A percentile compares a stretch with the other conserved stretches of the same genome.
Evolutionary conservation across 2,329 filamentous ascomycete genomes (phyloP).

Genomic region (Cryoendolithus antarcticus): DNA sequence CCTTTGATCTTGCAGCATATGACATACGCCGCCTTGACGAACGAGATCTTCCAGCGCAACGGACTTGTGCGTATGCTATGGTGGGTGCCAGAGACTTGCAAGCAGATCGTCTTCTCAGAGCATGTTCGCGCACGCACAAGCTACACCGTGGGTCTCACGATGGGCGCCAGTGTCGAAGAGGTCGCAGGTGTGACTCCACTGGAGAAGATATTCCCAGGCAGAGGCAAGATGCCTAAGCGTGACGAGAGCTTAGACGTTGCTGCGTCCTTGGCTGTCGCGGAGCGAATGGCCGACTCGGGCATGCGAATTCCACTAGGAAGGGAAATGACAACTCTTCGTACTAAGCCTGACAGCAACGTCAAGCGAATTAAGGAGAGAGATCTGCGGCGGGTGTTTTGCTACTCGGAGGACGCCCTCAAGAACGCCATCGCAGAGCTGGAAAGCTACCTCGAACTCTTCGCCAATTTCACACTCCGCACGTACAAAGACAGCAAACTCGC

Average conservation of each 20-base stretch:
- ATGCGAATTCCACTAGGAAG: too few relatives aligned
- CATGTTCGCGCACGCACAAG: constrained; percentile 42
- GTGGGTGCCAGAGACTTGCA: constrained; percentile 55
- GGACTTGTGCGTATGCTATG: constrained; percentile 70
- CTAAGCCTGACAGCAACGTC: too few relatives aligned
- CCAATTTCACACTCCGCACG: not conserved
- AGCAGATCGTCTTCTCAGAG: constrained; percentile 47
- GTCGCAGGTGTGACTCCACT: constrained; percentile 11
- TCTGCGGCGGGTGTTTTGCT: too few relatives aligned
- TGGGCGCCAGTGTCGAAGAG: constrained; percentile 44
- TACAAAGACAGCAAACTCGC: too few relatives aligned
- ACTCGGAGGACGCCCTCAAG: constrained; percentile 1
- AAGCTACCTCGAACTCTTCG: not conserved
- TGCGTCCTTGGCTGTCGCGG: too few relatives aligned
- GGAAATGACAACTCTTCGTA: too few relatives aligned
- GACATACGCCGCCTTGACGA: constrained; percentile 38
- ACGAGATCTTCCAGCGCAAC: constrained; percentile 50
- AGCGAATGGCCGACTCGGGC: too few relatives aligned
- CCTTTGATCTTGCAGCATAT: constrained; percentile 50
- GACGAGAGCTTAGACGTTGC: too few relatives aligned
- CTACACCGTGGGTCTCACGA: constrained; percentile 46
- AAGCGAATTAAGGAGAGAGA: too few relatives aligned
- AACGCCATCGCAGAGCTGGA: constrained; percentile 3
- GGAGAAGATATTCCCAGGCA: not conserved
- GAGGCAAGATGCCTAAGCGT: too few relatives aligned